phyloP scores from a whole-genome alignment of 129 eudicot genomes.

The Silybum marianum region DNA sequence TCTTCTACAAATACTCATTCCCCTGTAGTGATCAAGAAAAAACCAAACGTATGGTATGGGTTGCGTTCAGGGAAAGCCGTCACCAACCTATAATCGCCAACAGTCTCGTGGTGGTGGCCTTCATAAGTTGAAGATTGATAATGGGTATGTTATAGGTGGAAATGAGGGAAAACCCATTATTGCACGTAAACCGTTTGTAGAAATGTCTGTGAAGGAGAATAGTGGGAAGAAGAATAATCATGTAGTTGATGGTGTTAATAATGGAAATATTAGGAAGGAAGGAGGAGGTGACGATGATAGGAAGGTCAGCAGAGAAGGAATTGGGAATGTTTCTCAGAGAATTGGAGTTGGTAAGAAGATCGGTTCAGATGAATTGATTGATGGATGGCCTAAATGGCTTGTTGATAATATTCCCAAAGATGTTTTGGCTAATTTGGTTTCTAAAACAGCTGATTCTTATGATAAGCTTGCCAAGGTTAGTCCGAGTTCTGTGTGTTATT shows the following conservation, averaged over 20 bases:
- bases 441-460: constrained; percentile 77
- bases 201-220: constrained; percentile 24
- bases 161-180: constrained; percentile 19
- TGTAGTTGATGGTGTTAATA: neutral
- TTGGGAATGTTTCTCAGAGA: constrained; percentile 42
- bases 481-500: neutral
- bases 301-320: constrained; percentile 33
- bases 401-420: constrained; percentile 56
- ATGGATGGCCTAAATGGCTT: constrained; percentile 90
- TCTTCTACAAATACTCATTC: neutral
- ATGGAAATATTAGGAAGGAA: neutral
- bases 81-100: constrained; percentile 24
- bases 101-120: constrained; percentile 32
- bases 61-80: constrained; percentile 52
- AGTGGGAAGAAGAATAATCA: constrained; percentile 17
- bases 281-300: constrained; percentile 22
- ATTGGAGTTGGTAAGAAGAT: constrained; percentile 40
- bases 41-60: constrained; percentile 44
- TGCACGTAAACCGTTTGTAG: constrained; percentile 26
- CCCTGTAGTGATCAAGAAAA: constrained; percentile 6
- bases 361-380: constrained; percentile 53
- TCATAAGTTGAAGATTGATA: constrained; percentile 44
- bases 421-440: constrained; percentile 58
- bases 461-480: constrained; percentile 84
- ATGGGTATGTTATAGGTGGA: constrained; percentile 51